Base-by-base conservation (phyloP, 441 rosid genomes). In the Raphanus hybrid region DNA sequence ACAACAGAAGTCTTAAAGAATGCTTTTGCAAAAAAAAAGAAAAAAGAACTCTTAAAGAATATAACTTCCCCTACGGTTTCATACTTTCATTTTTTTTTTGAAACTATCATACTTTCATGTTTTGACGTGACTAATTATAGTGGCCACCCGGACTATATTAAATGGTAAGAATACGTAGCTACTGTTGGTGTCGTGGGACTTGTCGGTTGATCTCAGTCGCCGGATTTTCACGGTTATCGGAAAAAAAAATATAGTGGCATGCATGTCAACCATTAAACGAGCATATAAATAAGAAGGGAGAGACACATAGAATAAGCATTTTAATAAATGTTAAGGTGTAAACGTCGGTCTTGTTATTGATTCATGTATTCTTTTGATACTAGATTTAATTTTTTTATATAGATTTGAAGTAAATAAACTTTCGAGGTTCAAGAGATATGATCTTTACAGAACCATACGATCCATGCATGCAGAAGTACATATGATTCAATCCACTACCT, bases 401-500 rank as follows among this genome's bases (percentile, higher is more conserved):
- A 6, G 18, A 50, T 67, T 60, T 8, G 10, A 66, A 57, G 29
- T 16, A 73, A 73, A 54, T 50, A 73, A 67, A 61, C 29, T 67
- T 78, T 73, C 29, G 27, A 73, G 66, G 18, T 54, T 62, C 35
- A 48, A 54, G 74, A 67, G 70, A 78, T 73, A 35, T 61, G 74
- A 73, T 68, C 52, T 68, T 73, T 73, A 62, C 48, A 39, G 14
- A 78, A 68, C 60, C 81, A 39, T 12, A 9, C 70, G 74, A 78
- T 78, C 74, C 74, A 62, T 78, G 81, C 81, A 73, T 78, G 81
- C 81, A 78, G 52, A 68, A 61, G 11, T 52, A 8, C 66, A 73
- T 68, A 78, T 78, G 78, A 73, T 73, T 78, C 66, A 50, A 10
- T 73, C 67, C 78, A 73, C 78, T 62, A 26, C 52, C 59, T 73